phyloP scores from a whole-genome alignment of 805 yeast species.

The Kluyveromyces lactis region DNA sequence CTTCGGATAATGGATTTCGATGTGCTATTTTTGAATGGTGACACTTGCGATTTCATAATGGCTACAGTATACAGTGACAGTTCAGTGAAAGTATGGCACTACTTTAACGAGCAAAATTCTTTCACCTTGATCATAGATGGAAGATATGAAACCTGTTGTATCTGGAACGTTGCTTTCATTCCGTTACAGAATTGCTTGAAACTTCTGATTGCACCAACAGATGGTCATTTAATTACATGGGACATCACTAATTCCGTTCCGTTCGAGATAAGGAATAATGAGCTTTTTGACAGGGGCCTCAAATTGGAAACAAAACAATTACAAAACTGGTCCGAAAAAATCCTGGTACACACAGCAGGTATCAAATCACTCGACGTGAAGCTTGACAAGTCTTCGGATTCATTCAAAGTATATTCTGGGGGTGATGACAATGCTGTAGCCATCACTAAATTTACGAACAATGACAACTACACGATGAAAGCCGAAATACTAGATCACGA shows the following conservation, averaged over 20 bases:
- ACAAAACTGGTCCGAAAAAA: conserved; percentile 24
- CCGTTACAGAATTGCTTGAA: conserved; percentile 22
- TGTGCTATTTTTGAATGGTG: conserved; percentile 32
- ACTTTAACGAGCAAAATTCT: conserved; percentile 27
- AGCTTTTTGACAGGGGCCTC: conserved; percentile 5
- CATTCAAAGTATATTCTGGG: conserved; percentile 52
- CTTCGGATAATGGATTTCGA: conserved; percentile 85
- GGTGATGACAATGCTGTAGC: conserved; percentile 87
- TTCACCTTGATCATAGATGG: conserved; percentile 42
- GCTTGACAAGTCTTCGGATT: conserved; percentile 12
- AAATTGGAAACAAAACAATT: background rate
- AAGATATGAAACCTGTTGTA: conserved; percentile 65
- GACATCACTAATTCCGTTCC: conserved; percentile 32
- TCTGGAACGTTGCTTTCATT: conserved; percentile 52
- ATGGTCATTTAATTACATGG: conserved; percentile 69
- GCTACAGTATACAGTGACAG: conserved; percentile 84
- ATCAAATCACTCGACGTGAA: conserved; percentile 48
- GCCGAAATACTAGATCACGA: conserved; percentile 30
- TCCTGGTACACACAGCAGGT: conserved; percentile 77
- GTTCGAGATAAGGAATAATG: conserved; percentile 9
- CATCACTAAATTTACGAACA: conserved; percentile 31
- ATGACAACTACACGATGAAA: conserved; percentile 9
- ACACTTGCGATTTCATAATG: conserved; percentile 25
- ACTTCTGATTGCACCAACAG: conserved; percentile 65
- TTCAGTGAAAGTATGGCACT: conserved; percentile 55